Conservation (phyloP, 768 basidiomycete species). For the Strobilomyces echinocephalus region DNA sequence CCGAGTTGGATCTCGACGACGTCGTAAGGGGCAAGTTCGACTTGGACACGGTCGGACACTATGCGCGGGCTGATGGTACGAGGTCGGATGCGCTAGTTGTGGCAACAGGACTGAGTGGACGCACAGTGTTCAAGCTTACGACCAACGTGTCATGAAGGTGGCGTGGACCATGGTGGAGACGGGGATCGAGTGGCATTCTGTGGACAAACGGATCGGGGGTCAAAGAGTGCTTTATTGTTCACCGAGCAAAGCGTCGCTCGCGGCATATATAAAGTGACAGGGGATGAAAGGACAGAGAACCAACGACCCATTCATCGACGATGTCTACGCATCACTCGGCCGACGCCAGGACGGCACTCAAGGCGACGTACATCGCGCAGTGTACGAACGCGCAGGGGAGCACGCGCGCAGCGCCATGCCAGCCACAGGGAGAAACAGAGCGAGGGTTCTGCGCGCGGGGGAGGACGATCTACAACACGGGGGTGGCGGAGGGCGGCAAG, state of each 20-base stretch:
- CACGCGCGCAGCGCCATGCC: not conserved
- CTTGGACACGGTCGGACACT: constrained; percentile 58
- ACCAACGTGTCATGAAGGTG: constrained; percentile 1
- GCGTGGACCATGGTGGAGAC: not conserved
- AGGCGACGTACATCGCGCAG: constrained; percentile 26
- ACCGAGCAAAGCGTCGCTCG: constrained; percentile 13
- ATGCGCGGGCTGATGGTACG: constrained; percentile 55
- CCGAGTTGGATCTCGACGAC: constrained; percentile 57
- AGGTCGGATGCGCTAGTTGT: not conserved
- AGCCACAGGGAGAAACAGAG: not conserved
- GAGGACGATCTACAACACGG: constrained; percentile 29
- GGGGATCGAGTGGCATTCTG: not conserved
- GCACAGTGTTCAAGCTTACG: constrained; percentile 28
- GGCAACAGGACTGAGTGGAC: constrained; percentile 5
- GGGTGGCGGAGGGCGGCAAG: not conserved
- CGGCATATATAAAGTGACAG: constrained; percentile 23
- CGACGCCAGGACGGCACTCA: constrained; percentile 33
- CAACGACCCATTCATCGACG: not conserved
- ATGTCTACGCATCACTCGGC: constrained; percentile 28
- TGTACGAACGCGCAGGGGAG: constrained; percentile 19
- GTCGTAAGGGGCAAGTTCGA: constrained; percentile 56
- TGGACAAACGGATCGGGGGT: constrained; percentile 4
- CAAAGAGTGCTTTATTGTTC: constrained; percentile 16
- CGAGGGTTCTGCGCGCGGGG: constrained; percentile 11
- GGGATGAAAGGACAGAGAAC: not conserved